These are phyloP conservation scores for Curvularia eragrostidis DNA, from an alignment of 2,329 filamentous ascomycete genomes.

Conservation along the genomic window DNA sequence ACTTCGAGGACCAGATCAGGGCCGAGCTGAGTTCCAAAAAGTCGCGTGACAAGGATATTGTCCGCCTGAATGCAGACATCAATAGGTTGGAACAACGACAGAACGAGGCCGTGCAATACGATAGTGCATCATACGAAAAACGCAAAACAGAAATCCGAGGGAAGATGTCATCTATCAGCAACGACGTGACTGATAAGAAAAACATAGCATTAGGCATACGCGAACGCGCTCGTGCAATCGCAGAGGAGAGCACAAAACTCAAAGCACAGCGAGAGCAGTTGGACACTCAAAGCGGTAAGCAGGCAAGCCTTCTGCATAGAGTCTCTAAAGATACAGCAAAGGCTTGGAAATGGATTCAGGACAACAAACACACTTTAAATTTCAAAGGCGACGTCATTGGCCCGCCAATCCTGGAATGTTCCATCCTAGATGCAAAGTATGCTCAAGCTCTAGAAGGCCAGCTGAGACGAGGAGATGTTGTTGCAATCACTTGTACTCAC, in stretches of 20 bases:
- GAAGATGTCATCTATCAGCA: conserved; percentile 59
- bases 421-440: conserved; percentile 74
- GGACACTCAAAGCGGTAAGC: conserved; percentile 50
- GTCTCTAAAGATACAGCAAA: conserved; percentile 68
- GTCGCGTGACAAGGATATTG: conserved; percentile 41
- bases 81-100: conserved; percentile 68
- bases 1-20: conserved; percentile 51
- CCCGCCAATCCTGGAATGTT: conserved; percentile 80
- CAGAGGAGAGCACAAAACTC: conserved; percentile 38
- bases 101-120: conserved; percentile 70
- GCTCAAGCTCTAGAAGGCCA: conserved; percentile 66
- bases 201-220: conserved; percentile 43
- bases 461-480: conserved; percentile 60
- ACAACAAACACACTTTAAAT: conserved; percentile 62
- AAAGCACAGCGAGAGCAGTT: conserved; percentile 26
- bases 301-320: conserved; percentile 65
- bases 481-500: conserved; percentile 76
- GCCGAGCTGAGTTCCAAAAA: conserved; percentile 54
- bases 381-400: conserved; percentile 82
- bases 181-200: conserved; percentile 51
- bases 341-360: conserved; percentile 83
- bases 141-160: conserved; percentile 68
- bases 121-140: conserved; percentile 73
- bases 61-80: conserved; percentile 58
- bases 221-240: conserved; percentile 18